Conservation (phyloP, 805 yeast species). For the Tetrapisispora namnaoensis region DNA sequence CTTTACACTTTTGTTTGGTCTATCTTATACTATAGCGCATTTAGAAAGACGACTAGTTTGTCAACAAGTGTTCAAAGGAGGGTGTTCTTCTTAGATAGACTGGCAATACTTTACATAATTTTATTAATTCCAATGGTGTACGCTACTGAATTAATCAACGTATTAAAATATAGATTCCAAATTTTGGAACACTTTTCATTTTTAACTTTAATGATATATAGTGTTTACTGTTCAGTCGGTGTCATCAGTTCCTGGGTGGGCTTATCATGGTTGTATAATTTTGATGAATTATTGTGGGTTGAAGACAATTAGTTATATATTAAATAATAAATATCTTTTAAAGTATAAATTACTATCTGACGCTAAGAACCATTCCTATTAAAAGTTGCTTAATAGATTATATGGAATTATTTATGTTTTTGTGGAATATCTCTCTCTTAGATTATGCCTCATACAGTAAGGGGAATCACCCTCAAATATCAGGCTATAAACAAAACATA, state of each 20-base stretch:
- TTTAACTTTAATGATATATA: conserved; percentile 66
- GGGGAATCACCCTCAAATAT: no score
- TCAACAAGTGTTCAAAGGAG: conserved; percentile 34
- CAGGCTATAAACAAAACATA: no score
- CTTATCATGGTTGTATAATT: conserved; percentile 77
- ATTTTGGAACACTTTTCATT: conserved; percentile 57
- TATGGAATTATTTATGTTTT: no score
- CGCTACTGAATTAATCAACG: conserved; percentile 37
- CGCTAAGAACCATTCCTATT: no score
- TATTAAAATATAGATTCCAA: conserved; percentile 45
- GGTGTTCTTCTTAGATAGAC: conserved; percentile 61
- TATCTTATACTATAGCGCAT: conserved; percentile 60
- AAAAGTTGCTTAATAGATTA: no score
- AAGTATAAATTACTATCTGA: no score
- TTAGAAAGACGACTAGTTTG: conserved; percentile 53
- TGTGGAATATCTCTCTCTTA: no score
- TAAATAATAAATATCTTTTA: no score
- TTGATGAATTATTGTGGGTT: conserved; percentile 64
- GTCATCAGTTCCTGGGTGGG: conserved; percentile 82
- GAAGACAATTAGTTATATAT: neutral
- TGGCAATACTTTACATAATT: conserved; percentile 54
- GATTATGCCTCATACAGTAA: no score
- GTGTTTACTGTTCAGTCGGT: conserved; percentile 82
- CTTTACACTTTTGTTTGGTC: conserved; percentile 80
- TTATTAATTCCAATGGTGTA: conserved; percentile 59